phyloP scores from a whole-genome alignment of 768 basidiomycete species.

The Mycena olivaceomarginata region DNA sequence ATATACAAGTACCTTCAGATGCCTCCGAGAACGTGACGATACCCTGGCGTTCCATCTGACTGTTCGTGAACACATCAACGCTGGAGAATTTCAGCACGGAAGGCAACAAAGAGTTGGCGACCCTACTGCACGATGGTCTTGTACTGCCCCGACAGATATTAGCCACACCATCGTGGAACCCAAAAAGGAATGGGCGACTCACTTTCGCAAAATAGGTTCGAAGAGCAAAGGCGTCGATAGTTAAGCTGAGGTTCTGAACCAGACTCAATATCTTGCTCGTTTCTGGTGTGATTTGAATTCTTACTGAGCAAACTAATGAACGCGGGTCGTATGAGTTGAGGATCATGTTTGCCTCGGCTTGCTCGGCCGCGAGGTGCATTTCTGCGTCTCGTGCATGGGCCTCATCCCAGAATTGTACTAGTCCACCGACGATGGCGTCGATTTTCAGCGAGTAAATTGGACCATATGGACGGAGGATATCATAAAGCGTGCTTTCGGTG shows the following conservation, averaged over 20 bases:
- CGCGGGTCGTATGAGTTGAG: slow-evolving; percentile 41
- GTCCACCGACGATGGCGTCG: not conserved
- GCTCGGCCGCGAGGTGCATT: not conserved
- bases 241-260: slow-evolving; percentile 32
- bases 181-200: not conserved
- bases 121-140: slow-evolving; percentile 23
- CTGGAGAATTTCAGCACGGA: slow-evolving; percentile 3
- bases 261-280: not conserved
- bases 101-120: no score
- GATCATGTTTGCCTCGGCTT: slow-evolving; percentile 5
- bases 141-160: slow-evolving; percentile 11
- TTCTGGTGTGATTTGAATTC: not conserved
- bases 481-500: not conserved
- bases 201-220: slow-evolving; percentile 37
- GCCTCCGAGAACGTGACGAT: slow-evolving; percentile 27
- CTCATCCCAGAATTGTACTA: slow-evolving; percentile 38
- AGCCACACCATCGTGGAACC: not conserved
- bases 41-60: slow-evolving; percentile 14
- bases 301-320: slow-evolving; percentile 38
- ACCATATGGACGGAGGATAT: slow-evolving; percentile 6
- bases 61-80: slow-evolving; percentile 20
- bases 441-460: not conserved
- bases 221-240: slow-evolving; percentile 6
- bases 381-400: slow-evolving; percentile 40
- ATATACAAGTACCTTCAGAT: slow-evolving; percentile 24